Base-by-base conservation (phyloP, 2,329 filamentous ascomycete genomes). In the Leptographium wingfieldii region DNA sequence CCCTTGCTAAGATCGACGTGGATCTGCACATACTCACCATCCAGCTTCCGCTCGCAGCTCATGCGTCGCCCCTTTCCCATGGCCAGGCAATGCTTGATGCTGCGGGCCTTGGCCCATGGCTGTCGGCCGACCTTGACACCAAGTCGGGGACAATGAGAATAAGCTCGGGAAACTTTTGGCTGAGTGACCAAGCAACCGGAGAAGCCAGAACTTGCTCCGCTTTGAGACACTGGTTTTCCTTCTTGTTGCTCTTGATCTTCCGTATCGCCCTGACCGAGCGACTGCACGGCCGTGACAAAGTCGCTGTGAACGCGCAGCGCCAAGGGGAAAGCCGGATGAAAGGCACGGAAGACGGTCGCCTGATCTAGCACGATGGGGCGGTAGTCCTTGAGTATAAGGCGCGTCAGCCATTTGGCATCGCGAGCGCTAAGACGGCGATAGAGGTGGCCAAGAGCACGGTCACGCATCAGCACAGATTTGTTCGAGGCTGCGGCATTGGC, bases 11-110 rank as follows among this genome's bases (percentile, higher is more conserved):
- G 73, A 67, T 95, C 84, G 48, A 96, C 75, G 67, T 96, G 91
- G 35, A 96, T 83, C 69, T 96, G 91, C 66, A 89, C 95, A 65
- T 94, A 96, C 70, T 96, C 91, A 14, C 88, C 90, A 66, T 95
- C 90, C 63, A 95, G 83, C 69, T 95, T 95, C 57, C 85, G 78
- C 70, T 95, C 90, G 29, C 90, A 79, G 61, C 86, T 88, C 80
- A 92, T 80, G 0, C 80, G 74, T 0, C 77, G 76, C 4, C 35
- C 49, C 5, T 75, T 77, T 2, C 80, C 75, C 75, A 92, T 81
- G 22, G 83, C 76, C 25, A 88, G 71, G 68, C 88, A 92, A 68
- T 94, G 81, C 61, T 90, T 85, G 65, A 92, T 86, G 64, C 84
- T 86, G 57, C 85, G 77, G 11, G 79, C 85, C 67, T 88, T 88